Evolutionary conservation across 73 alveolate species (phyloP).

Genomic region (Uronychia binucleata): DNA sequence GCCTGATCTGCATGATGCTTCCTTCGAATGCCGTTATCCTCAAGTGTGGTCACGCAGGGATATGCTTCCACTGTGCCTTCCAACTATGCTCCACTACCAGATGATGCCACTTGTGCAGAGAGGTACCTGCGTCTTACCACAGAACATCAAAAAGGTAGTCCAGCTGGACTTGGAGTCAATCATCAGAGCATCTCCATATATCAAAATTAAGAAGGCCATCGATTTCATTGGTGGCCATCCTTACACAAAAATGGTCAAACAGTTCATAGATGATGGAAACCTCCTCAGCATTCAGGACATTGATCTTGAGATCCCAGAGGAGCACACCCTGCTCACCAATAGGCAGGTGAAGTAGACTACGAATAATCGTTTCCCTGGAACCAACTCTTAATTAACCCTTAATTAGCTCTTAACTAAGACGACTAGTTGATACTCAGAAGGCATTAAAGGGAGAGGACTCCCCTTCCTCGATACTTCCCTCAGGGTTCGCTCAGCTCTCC

Average conservation of each 20-base stretch:
- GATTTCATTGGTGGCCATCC: neutral
- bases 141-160: neutral
- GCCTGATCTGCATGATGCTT: slow-evolving; percentile 33
- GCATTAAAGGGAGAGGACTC: neutral
- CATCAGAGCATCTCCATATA: neutral
- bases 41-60: slow-evolving; percentile 47
- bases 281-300: neutral
- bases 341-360: no score
- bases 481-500: neutral
- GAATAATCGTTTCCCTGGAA: no score
- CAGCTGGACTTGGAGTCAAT: neutral
- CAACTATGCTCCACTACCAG: slow-evolving; percentile 13
- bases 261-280: neutral
- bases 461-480: neutral
- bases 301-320: neutral
- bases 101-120: slow-evolving; percentile 34
- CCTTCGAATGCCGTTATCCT: slow-evolving; percentile 29
- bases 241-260: neutral
- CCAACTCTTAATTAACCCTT: no score
- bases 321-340: neutral
- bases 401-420: neutral
- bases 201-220: neutral
- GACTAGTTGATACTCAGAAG: neutral
- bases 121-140: neutral
- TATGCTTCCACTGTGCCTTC: slow-evolving; percentile 41